These are phyloP conservation scores for Trichophyton schoenleinii DNA, from an alignment of 2,329 filamentous ascomycete species.

Conservation along the genomic window DNA sequence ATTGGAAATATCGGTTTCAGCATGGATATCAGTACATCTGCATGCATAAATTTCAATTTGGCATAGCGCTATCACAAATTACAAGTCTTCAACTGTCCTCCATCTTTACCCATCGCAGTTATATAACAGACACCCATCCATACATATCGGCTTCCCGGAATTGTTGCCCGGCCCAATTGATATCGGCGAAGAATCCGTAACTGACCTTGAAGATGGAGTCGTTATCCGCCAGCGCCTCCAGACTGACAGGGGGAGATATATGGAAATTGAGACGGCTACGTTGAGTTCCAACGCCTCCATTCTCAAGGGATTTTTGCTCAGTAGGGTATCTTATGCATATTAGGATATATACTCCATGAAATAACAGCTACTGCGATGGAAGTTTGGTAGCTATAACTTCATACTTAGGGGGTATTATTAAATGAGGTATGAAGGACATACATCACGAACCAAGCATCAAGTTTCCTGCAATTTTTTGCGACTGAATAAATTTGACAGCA, in stretches of 20 bases:
- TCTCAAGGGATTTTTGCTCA: background rate
- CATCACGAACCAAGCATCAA: too few relatives aligned
- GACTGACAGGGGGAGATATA: conserved; percentile 36
- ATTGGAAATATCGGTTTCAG: background rate
- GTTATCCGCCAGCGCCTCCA: conserved; percentile 44
- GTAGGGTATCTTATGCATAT: background rate
- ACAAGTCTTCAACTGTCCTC: background rate
- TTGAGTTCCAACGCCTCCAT: background rate
- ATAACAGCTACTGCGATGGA: background rate
- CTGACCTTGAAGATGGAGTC: conserved; percentile 37
- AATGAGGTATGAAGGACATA: too few relatives aligned
- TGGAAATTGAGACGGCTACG: conserved; percentile 41
- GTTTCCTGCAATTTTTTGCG: too few relatives aligned
- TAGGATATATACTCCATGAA: background rate
- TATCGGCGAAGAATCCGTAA: conserved; percentile 24
- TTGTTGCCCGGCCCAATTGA: background rate
- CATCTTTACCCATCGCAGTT: background rate
- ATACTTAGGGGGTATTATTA: too few relatives aligned
- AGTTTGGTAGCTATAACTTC: too few relatives aligned
- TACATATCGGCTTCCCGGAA: too few relatives aligned
- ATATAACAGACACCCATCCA: too few relatives aligned
- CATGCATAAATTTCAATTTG: background rate
- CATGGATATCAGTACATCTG: background rate
- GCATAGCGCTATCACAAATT: background rate
- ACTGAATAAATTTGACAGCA: too few relatives aligned